A percentile compares a stretch with the other conserved stretches of the same genome.
These are phyloP conservation scores for Actinomortierella ambigua DNA, from an alignment of 371 early-diverging fungal genomes.

Conservation along the genomic window DNA sequence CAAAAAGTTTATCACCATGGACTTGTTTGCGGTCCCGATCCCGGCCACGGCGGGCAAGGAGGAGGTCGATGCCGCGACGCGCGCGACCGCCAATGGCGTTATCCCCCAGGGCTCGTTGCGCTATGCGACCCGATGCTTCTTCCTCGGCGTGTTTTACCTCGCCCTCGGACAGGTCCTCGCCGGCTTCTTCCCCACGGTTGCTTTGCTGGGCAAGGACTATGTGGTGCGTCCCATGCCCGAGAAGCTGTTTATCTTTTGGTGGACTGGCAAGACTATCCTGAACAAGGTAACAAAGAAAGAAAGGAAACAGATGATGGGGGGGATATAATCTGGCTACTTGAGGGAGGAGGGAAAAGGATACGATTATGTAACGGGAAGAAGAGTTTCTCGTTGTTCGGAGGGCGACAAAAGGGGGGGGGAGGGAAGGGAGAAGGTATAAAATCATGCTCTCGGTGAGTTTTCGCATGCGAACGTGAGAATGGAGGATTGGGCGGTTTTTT, in stretches of 20 bases:
- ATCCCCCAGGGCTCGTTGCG: conserved; percentile 48
- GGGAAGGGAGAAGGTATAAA: not conserved
- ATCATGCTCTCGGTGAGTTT: not conserved
- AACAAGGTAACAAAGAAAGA: conserved; percentile 52
- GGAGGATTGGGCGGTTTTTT: too few species aligned
- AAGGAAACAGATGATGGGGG: too few species aligned
- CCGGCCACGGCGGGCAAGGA: conserved; percentile 43
- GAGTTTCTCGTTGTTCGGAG: too few species aligned
- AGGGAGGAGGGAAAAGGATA: too few species aligned
- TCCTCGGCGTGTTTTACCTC: conserved; percentile 57
- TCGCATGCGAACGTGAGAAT: not conserved
- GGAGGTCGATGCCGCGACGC: conserved; percentile 42
- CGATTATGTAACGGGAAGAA: too few species aligned
- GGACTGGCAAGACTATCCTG: conserved; percentile 62
- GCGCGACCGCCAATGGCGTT: conserved; percentile 41
- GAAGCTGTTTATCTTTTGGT: conserved; percentile 51
- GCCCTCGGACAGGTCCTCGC: conserved; percentile 57
- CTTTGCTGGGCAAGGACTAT: conserved; percentile 59
- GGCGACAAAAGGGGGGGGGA: too few species aligned
- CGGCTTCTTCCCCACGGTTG: conserved; percentile 52
- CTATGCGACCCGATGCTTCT: conserved; percentile 53
- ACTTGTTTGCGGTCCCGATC: conserved; percentile 34
- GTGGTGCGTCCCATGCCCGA: conserved; percentile 45
- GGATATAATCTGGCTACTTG: too few species aligned
- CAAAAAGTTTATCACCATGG: conserved; percentile 54